These are phyloP conservation scores for Hygrophorus russula DNA, from an alignment of 768 basidiomycete species.

Conservation along the genomic window DNA sequence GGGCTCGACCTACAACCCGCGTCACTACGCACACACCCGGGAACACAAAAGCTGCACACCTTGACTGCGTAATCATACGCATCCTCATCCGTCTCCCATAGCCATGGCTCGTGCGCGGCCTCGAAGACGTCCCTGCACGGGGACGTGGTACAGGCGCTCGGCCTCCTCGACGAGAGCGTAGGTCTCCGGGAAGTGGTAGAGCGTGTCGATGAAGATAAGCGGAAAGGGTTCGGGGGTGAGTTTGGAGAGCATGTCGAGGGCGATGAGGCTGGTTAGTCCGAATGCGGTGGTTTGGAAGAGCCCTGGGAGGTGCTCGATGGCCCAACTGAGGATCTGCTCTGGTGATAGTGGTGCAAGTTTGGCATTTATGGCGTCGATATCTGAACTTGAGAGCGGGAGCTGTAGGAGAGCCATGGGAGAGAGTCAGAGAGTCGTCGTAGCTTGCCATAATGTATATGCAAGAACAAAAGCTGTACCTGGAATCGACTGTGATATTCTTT, in stretches of 20 bases:
- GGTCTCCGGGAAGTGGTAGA: conserved; percentile 93
- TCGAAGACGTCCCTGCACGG: conserved; percentile 72
- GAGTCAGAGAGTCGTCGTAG: too few species aligned
- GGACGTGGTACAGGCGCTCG: conserved; percentile 57
- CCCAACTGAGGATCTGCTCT: conserved; percentile 83
- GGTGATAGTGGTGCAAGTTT: conserved; percentile 64
- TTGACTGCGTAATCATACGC: conserved; percentile 90
- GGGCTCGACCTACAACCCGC: conserved; percentile 67
- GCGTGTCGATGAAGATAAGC: conserved; percentile 91
- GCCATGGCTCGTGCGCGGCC: conserved; percentile 57
- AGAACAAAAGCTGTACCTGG: too few species aligned
- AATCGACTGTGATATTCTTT: too few species aligned
- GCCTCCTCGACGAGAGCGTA: conserved; percentile 83
- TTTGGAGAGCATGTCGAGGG: conserved; percentile 90
- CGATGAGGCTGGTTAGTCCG: conserved; percentile 88
- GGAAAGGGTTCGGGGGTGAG: conserved; percentile 60
- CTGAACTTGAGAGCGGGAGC: conserved; percentile 45
- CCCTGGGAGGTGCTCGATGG: conserved; percentile 61
- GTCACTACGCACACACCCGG: neutral
- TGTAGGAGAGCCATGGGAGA: conserved; percentile 18
- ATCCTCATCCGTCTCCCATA: conserved; percentile 86
- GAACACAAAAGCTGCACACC: conserved; percentile 24
- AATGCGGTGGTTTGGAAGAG: conserved; percentile 95
- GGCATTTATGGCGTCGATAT: conserved; percentile 61
- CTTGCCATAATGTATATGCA: too few species aligned